Conservation (phyloP, 2,329 filamentous ascomycete species). For the Scedosporium aurantiacum region DNA sequence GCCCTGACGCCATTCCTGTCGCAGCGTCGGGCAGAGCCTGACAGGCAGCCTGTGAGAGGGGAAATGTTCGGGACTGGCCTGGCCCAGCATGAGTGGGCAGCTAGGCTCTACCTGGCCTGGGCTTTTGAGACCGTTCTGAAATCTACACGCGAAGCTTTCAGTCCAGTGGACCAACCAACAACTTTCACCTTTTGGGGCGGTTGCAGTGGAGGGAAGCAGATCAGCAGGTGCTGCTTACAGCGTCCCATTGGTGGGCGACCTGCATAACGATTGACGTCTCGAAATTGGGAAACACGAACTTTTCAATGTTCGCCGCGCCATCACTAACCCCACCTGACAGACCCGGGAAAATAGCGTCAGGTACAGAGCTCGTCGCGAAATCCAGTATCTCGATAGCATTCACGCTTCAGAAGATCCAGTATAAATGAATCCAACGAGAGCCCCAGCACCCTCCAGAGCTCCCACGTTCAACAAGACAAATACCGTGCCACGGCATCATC, state of each 20-base stretch:
- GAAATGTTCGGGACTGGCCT: neutral
- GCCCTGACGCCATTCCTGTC: neutral
- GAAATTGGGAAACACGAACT: neutral
- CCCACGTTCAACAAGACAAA: neutral
- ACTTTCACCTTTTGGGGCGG: neutral
- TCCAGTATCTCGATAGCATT: constrained; percentile 5
- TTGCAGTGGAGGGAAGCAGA: neutral
- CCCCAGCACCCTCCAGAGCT: neutral
- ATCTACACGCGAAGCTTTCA: constrained; percentile 6
- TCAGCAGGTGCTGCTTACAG: neutral
- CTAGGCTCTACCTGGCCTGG: no score
- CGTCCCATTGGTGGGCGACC: constrained; percentile 5
- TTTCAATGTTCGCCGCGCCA: neutral
- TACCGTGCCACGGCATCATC: neutral
- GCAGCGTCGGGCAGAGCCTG: neutral
- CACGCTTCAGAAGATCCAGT: neutral
- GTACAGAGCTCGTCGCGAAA: neutral
- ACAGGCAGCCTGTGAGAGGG: neutral
- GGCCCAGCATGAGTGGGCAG: neutral
- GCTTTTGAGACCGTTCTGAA: neutral
- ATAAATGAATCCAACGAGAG: neutral
- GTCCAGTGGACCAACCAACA: neutral
- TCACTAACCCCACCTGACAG: constrained; percentile 2
- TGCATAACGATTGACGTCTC: neutral
- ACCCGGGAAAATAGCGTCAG: constrained; percentile 3